Conservation (phyloP, 208 protist genomes). For the Spongospora subterranea region DNA sequence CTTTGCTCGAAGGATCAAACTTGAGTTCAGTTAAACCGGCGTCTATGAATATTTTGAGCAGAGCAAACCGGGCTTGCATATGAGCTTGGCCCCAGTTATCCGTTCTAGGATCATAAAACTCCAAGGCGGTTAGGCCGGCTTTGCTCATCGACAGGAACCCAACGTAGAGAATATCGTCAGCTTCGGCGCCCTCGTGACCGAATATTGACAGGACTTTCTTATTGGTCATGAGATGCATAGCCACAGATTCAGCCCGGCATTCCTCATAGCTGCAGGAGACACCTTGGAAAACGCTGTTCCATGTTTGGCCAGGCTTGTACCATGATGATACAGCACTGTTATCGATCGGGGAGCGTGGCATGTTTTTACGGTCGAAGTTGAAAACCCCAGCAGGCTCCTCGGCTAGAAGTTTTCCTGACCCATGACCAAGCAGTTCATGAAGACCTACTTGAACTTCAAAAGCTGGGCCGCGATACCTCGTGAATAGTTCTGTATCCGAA, state of each 20-base stretch:
- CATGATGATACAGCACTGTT: background rate
- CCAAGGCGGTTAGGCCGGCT: slow-evolving; percentile 59
- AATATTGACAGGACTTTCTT: slow-evolving; percentile 64
- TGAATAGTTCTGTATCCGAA: background rate
- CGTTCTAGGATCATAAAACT: slow-evolving; percentile 40
- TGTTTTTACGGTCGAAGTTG: slow-evolving; percentile 37
- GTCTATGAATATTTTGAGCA: slow-evolving; percentile 28
- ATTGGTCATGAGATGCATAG: slow-evolving; percentile 59
- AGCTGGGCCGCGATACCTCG: background rate
- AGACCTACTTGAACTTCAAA: slow-evolving; percentile 65
- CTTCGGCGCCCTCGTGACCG: background rate
- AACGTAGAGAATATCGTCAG: background rate
- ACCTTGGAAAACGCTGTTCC: slow-evolving; percentile 57
- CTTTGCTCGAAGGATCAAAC: background rate
- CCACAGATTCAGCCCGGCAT: slow-evolving; percentile 66
- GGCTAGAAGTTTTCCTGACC: slow-evolving; percentile 53
- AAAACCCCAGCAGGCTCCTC: slow-evolving; percentile 58
- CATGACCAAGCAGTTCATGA: slow-evolving; percentile 72
- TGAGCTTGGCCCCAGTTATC: slow-evolving; percentile 67
- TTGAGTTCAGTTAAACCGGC: background rate
- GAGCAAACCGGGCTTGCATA: slow-evolving; percentile 54
- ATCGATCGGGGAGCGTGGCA: background rate
- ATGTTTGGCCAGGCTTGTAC: slow-evolving; percentile 66
- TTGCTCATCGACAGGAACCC: slow-evolving; percentile 47
- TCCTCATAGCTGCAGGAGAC: slow-evolving; percentile 66